Base-by-base conservation (phyloP, 805 yeast genomes). In the Candida nanaspora region DNA sequence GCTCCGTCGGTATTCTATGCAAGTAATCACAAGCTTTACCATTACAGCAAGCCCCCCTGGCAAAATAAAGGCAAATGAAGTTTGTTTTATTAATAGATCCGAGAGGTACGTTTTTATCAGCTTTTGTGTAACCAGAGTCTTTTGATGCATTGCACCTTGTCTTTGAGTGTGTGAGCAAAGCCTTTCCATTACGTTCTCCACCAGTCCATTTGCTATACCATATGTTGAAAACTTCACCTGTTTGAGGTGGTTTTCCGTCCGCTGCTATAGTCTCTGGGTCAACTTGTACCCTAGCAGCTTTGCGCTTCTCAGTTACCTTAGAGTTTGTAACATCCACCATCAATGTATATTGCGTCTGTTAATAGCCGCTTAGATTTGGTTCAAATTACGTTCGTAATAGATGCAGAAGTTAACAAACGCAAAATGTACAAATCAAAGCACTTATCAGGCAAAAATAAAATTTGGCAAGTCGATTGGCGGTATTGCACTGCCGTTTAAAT, bases 171-270 rank as follows among this genome's bases (percentile, higher is more conserved):
- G 61, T 47, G 45, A 56, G 33, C 41, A 45, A 36, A 13, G 53
- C 59, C 19, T 63, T 59, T 26, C 76, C 77, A 31, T 72, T 64
- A 22, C 62, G 57, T 43, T 77, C 85, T 13, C 86, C 88, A 0
- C 88, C 87, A 7, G 93, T 78, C 96, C 96, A 89, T 58, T 82
- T 82, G 42, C 82, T 69, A 59, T 77, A 89, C 97, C 97, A 89
- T 14, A 86, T 70, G 52, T 89, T 89, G 66, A 83, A 89, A 0
- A 79, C 77, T 7, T 79, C 75, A 0, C 96, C 96, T 0, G 83
- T 74, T 48, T 85, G 95, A 6, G 86, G 80, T 0, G 95, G 95
- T 36, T 75, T 72, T 32, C 73, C 78, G 33, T 76, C 78, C 1
- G 63, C 68, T 16, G 72, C 69, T 2, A 74, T 65, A 0, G 78